Percentiles rank a stretch among this genome's conserved stretches.
Evolutionary conservation across 768 basidiomycete genomes (phyloP).

Genomic region (Terana coerulea): DNA sequence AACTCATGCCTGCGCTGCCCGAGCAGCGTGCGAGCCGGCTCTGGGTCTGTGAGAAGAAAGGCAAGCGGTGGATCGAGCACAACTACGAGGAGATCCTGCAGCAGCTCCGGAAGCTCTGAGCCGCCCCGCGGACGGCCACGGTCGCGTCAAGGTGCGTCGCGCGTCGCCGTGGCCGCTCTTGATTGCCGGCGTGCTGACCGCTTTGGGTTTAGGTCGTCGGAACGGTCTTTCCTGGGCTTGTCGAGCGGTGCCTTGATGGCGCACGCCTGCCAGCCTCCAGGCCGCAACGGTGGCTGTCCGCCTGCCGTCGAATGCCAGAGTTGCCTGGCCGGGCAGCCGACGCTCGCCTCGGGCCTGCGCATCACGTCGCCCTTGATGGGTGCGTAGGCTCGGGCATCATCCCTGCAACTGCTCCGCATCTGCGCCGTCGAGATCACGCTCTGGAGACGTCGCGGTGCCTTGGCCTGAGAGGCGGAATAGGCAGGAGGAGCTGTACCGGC

Average conservation of each 20-base stretch:
- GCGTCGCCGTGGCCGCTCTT: too few species aligned
- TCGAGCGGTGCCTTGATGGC: not conserved
- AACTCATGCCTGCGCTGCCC: constrained; percentile 4
- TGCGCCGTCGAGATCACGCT: too few species aligned
- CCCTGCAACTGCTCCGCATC: too few species aligned
- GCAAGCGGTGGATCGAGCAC: constrained; percentile 12
- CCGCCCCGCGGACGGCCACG: not conserved
- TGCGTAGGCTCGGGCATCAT: too few species aligned
- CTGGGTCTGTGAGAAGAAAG: constrained; percentile 16
- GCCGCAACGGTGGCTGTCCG: not conserved
- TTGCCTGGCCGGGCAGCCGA: not conserved
- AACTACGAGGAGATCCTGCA: constrained; percentile 12
- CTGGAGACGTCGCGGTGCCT: too few species aligned
- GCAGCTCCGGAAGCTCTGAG: constrained; percentile 8
- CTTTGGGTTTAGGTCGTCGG: too few species aligned
- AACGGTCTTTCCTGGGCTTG: too few species aligned
- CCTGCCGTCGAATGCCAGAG: not conserved
- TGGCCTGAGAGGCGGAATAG: too few species aligned
- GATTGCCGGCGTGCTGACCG: too few species aligned
- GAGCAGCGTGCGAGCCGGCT: constrained; percentile 5
- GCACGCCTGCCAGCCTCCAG: not conserved
- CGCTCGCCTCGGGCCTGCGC: not conserved
- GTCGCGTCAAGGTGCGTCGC: too few species aligned
- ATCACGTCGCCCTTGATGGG: too few species aligned
- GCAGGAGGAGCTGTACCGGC: too few species aligned